Conservation (phyloP, 1,139 yeast genomes). For the Taphrina deformans region DNA sequence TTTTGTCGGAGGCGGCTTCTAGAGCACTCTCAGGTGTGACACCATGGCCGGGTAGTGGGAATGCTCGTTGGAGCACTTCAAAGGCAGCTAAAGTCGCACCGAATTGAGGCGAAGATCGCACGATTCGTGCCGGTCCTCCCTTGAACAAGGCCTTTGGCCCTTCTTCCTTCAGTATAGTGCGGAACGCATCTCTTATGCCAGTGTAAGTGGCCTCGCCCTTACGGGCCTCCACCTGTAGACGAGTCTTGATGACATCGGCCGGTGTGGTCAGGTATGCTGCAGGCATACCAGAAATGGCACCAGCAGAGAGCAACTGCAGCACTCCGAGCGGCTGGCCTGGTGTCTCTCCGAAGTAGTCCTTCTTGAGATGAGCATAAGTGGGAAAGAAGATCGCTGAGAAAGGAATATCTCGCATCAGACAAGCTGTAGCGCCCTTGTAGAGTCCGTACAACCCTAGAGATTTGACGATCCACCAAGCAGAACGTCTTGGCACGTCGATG, state of each 20-base stretch:
- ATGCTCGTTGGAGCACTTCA: constrained; percentile 69
- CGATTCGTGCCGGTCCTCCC: constrained; percentile 93
- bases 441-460: constrained; percentile 81
- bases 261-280: constrained; percentile 76
- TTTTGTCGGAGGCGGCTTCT: constrained; percentile 41
- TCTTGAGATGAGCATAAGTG: constrained; percentile 88
- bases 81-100: constrained; percentile 97
- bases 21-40: constrained; percentile 45
- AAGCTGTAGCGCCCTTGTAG: constrained; percentile 89
- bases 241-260: constrained; percentile 92
- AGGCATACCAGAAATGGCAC: constrained; percentile 97
- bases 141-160: constrained; percentile 81
- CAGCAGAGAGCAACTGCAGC: constrained; percentile 80
- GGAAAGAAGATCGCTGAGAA: constrained; percentile 98
- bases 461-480: constrained; percentile 73
- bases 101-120: constrained; percentile 95
- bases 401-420: constrained; percentile 92
- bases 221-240: constrained; percentile 83
- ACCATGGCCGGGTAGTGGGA: constrained; percentile 54
- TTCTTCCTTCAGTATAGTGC: constrained; percentile 74
- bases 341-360: constrained; percentile 77
- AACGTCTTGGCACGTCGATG: constrained; percentile 49
- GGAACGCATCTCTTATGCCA: constrained; percentile 76
- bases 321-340: constrained; percentile 67
- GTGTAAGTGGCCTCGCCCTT: constrained; percentile 73